Evolutionary conservation across 805 yeast genomes (phyloP).

Genomic region (Suhomyces emberorum): DNA sequence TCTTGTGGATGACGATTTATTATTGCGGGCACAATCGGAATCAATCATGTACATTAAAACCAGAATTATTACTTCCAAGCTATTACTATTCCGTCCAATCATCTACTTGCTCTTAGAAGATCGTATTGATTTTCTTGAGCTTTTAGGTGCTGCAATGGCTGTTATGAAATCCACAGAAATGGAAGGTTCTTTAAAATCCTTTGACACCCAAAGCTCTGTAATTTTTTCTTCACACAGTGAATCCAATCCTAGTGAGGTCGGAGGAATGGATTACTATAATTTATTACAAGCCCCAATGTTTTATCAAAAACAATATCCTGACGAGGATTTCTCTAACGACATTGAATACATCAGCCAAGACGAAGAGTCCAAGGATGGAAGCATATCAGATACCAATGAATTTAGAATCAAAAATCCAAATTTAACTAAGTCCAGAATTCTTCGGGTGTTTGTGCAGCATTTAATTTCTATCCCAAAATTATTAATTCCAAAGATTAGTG

Average conservation of each 20-base stretch:
- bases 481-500: constrained; percentile 33
- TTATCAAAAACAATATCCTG: constrained; percentile 26
- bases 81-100: constrained; percentile 33
- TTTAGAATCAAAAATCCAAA: constrained; percentile 20
- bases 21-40: constrained; percentile 34
- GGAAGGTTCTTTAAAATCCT: not conserved
- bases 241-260: constrained; percentile 8
- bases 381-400: constrained; percentile 10
- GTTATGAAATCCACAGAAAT: constrained; percentile 10
- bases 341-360: constrained; percentile 16
- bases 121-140: constrained; percentile 23
- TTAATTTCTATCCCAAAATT: constrained; percentile 31
- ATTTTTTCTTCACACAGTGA: constrained; percentile 2
- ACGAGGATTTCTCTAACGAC: constrained; percentile 30
- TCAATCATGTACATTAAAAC: constrained; percentile 38
- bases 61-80: constrained; percentile 30
- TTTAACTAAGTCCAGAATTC: constrained; percentile 21
- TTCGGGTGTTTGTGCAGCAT: constrained; percentile 26
- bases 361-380: not conserved
- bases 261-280: constrained; percentile 17
- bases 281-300: constrained; percentile 24
- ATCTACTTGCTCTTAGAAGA: constrained; percentile 31
- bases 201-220: constrained; percentile 10
- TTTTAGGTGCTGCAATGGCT: constrained; percentile 24
- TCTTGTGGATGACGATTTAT: constrained; percentile 30